Evolutionary conservation across 345 rosid species (phyloP).

Genomic region (Linum lewisii): DNA sequence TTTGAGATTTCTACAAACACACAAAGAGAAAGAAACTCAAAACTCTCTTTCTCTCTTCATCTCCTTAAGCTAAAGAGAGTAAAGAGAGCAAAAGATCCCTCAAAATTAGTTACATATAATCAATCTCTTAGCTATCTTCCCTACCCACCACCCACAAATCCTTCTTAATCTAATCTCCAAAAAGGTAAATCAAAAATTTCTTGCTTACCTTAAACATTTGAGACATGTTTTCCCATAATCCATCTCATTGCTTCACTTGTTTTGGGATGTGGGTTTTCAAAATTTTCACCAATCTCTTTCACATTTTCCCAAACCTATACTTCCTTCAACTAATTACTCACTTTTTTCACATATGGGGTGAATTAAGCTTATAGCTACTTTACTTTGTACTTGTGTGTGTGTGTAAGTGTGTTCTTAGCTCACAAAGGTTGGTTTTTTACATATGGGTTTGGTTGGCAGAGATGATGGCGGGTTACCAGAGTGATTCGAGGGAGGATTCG

Average conservation of each 20-base stretch:
- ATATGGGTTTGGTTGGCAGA: background rate
- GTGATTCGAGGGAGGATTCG: constrained; percentile 32
- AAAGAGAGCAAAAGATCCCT: background rate
- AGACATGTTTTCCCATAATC: constrained; percentile 24
- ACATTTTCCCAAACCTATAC: constrained; percentile 1
- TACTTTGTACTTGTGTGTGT: background rate
- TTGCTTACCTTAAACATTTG: constrained; percentile 10
- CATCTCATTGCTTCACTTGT: constrained; percentile 32
- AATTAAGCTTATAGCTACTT: background rate
- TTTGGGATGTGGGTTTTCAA: constrained; percentile 17
- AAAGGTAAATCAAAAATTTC: background rate
- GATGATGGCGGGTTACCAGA: constrained; percentile 29
- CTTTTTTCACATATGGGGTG: background rate
- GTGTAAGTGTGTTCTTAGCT: background rate
- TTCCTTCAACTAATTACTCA: background rate
- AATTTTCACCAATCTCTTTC: constrained; percentile 11
- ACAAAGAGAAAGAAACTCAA: background rate
- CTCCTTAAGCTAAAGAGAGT: background rate
- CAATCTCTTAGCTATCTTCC: too few relatives aligned
- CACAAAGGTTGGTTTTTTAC: background rate
- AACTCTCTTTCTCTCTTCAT: background rate
- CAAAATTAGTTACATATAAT: background rate
- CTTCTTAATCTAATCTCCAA: background rate
- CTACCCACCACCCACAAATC: background rate
- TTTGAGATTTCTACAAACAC: background rate